A percentile compares a stretch with the other conserved stretches of the same genome.
These are phyloP conservation scores for Annulohypoxylon truncatum DNA, from an alignment of 2,329 filamentous ascomycete genomes.

Conservation along the genomic window DNA sequence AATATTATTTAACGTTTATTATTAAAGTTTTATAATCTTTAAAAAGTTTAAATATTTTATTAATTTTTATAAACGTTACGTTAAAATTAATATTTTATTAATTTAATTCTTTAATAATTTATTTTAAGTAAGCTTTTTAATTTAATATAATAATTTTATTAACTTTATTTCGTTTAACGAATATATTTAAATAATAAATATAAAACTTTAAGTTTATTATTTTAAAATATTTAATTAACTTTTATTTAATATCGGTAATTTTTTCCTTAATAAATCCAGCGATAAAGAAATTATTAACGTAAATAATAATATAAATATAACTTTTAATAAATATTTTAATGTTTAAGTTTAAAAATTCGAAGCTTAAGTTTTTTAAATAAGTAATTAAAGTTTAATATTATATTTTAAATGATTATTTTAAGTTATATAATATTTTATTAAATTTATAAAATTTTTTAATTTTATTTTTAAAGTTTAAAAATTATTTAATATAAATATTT, in stretches of 20 bases:
- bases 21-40: slow-evolving; percentile 1
- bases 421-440: slow-evolving; percentile 22
- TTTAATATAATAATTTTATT: slow-evolving; percentile 23
- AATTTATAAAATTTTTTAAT: slow-evolving; percentile 20
- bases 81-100: slow-evolving; percentile 13
- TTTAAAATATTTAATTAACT: slow-evolving; percentile 19
- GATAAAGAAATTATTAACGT: slow-evolving; percentile 22
- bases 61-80: slow-evolving; percentile 12
- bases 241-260: slow-evolving; percentile 19
- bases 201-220: slow-evolving; percentile 22
- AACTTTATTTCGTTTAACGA: neutral
- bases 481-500: slow-evolving; percentile 24
- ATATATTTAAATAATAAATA: slow-evolving; percentile 26
- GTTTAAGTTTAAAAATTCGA: slow-evolving; percentile 16
- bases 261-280: slow-evolving; percentile 14
- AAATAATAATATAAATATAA: slow-evolving; percentile 18
- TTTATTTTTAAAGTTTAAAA: slow-evolving; percentile 10
- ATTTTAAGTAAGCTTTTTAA: slow-evolving; percentile 21
- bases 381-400: slow-evolving; percentile 17
- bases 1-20: slow-evolving; percentile 16
- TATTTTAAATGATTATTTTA: slow-evolving; percentile 20
- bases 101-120: slow-evolving; percentile 21
- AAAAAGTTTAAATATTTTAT: slow-evolving; percentile 15
- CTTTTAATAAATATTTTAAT: slow-evolving; percentile 21
- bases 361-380: slow-evolving; percentile 10